phyloP scores from a whole-genome alignment of 2,329 filamentous ascomycete genomes.

The Calcarisporium arbuscula region DNA sequence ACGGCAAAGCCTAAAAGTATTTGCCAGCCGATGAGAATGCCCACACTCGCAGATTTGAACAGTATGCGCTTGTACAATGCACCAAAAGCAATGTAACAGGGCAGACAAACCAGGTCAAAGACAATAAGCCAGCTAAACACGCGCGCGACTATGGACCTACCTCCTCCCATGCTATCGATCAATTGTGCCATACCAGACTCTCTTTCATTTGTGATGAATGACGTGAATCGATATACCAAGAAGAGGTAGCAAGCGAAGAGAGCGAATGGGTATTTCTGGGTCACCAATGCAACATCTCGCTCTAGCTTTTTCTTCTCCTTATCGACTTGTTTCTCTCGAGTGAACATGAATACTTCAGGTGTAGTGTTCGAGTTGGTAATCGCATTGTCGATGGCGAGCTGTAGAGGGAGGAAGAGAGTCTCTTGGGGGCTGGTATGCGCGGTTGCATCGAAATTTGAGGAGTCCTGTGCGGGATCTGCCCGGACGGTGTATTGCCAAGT shows the following conservation, averaged over 20 bases:
- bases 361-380: conserved; percentile 18
- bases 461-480: conserved; percentile 19
- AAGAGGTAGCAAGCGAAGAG: conserved; percentile 15
- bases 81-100: conserved; percentile 33
- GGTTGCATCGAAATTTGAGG: conserved; percentile 42
- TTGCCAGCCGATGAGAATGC: conserved; percentile 35
- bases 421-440: conserved; percentile 20
- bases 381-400: conserved; percentile 27
- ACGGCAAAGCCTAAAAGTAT: conserved; percentile 42
- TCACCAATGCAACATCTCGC: conserved; percentile 7
- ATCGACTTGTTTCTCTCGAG: conserved; percentile 5
- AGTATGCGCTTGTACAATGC: conserved; percentile 23
- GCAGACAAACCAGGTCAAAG: conserved; percentile 24
- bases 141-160: conserved; percentile 14
- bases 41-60: conserved; percentile 20
- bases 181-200: conserved; percentile 24
- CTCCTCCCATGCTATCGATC: conserved; percentile 39
- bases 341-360: conserved; percentile 16
- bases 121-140: conserved; percentile 20
- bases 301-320: conserved; percentile 2
- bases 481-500: conserved; percentile 23
- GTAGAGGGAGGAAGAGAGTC: conserved; percentile 17
- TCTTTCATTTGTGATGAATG: conserved; percentile 21
- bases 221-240: conserved; percentile 14
- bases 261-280: conserved; percentile 16